These are phyloP conservation scores for Claviceps lovelessii DNA, from an alignment of 2,329 filamentous ascomycete genomes.

Conservation along the genomic window DNA sequence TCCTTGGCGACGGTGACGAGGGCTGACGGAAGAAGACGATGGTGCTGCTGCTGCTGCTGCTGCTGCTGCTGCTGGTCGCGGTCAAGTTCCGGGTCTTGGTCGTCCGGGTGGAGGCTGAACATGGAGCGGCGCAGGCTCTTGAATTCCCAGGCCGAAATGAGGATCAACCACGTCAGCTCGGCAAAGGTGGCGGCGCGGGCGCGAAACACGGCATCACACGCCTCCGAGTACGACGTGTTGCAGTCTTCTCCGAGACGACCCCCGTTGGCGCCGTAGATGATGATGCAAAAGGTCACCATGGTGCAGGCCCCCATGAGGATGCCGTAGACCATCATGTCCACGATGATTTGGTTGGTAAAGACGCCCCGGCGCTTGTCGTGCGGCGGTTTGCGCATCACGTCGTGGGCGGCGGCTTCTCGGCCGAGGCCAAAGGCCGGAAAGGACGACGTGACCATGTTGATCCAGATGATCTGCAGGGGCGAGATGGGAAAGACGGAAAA, in stretches of 20 bases:
- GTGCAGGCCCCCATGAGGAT: conserved; percentile 60
- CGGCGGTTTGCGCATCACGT: conserved; percentile 69
- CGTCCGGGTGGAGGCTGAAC: conserved; percentile 48
- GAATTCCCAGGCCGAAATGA: conserved; percentile 67
- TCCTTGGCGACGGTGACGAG: conserved; percentile 35
- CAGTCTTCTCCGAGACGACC: conserved; percentile 45
- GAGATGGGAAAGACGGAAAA: conserved; percentile 76
- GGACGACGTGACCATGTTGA: conserved; percentile 84
- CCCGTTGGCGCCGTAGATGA: conserved; percentile 41
- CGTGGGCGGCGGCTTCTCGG: conserved; percentile 58
- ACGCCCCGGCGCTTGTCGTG: conserved; percentile 54
- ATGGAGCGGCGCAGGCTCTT: conserved; percentile 58
- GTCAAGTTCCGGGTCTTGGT: conserved; percentile 14
- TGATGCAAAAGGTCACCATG: conserved; percentile 50
- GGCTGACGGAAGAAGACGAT: conserved; percentile 22
- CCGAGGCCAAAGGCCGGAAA: conserved; percentile 81
- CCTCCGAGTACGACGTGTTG: conserved; percentile 43
- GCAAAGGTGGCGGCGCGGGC: conserved; percentile 62
- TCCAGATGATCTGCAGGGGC: conserved; percentile 80
- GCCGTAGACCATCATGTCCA: conserved; percentile 71
- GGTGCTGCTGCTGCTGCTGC: not conserved
- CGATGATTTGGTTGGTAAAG: conserved; percentile 62
- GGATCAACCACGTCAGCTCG: conserved; percentile 57
- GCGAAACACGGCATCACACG: conserved; percentile 48
- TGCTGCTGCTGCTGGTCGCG: not conserved